phyloP scores from a whole-genome alignment of 345 rosid species.

The Eucalyptus regnans region DNA sequence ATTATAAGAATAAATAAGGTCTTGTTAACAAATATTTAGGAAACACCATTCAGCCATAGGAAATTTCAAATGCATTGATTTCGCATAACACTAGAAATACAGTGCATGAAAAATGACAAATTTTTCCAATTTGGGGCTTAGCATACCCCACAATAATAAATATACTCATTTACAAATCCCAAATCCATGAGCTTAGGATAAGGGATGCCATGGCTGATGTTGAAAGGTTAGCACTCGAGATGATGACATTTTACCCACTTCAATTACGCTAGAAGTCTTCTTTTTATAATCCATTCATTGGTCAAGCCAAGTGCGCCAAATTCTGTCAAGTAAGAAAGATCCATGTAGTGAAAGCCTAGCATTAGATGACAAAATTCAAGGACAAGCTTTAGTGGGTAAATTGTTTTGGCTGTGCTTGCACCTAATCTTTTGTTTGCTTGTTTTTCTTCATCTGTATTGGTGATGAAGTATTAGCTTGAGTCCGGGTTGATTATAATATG shows the following conservation, averaged over 20 bases:
- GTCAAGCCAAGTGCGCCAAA: neutral
- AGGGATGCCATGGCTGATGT: neutral
- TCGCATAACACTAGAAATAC: neutral
- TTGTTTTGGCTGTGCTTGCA: neutral
- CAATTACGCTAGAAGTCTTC: neutral
- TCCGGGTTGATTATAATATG: neutral
- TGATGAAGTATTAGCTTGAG: neutral
- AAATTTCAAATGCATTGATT: neutral
- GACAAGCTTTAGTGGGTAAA: neutral
- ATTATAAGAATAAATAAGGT: neutral
- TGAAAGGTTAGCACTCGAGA: neutral
- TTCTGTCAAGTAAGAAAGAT: neutral
- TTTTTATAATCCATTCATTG: fast-evolving
- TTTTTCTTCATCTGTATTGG: neutral
- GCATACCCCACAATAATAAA: neutral
- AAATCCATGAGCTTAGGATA: neutral
- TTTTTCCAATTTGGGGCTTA: fast-evolving
- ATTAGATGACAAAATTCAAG: neutral
- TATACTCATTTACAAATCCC: neutral
- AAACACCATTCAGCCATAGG: fast-evolving
- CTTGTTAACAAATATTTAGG: fast-evolving
- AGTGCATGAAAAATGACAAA: neutral
- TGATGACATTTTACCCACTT: neutral
- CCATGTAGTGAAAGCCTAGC: neutral
- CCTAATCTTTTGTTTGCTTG: neutral